phyloP scores from a whole-genome alignment of 805 yeast genomes.

The Cyberlindnera saturnus region DNA sequence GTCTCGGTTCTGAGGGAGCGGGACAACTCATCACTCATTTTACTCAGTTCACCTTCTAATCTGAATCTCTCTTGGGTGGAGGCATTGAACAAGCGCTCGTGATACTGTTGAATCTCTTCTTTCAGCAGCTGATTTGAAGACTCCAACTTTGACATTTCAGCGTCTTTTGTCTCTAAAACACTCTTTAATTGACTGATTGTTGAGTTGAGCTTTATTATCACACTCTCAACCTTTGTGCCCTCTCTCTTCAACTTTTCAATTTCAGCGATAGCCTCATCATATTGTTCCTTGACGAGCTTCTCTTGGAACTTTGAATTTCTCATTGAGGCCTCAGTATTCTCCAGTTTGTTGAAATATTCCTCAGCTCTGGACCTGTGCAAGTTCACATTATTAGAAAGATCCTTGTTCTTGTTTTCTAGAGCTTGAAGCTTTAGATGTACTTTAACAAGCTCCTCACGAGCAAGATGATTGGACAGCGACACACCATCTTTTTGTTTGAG shows the following conservation, averaged over 20 bases:
- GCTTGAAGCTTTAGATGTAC: constrained; percentile 54
- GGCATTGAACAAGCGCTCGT: constrained; percentile 36
- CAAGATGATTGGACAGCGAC: constrained; percentile 18
- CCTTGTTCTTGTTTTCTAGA: constrained; percentile 46
- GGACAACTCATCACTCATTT: constrained; percentile 46
- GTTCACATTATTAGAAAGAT: constrained; percentile 48
- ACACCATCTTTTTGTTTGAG: constrained; percentile 13
- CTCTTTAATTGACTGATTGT: constrained; percentile 49
- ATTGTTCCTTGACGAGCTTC: constrained; percentile 44
- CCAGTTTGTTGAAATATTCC: constrained; percentile 65
- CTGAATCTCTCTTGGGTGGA: constrained; percentile 34
- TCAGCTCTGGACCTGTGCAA: constrained; percentile 70
- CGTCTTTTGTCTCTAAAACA: constrained; percentile 47
- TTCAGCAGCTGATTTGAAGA: constrained; percentile 43
- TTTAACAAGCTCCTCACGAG: constrained; percentile 35
- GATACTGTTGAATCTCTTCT: constrained; percentile 51
- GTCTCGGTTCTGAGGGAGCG: constrained; percentile 59
- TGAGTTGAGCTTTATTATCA: constrained; percentile 45
- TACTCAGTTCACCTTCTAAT: constrained; percentile 44
- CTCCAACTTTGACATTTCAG: constrained; percentile 45
- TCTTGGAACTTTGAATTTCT: constrained; percentile 59
- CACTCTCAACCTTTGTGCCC: constrained; percentile 44
- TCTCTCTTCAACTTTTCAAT: constrained; percentile 47
- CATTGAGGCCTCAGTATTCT: constrained; percentile 71
- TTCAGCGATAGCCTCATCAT: constrained; percentile 42